Base-by-base conservation (phyloP, 2,329 filamentous ascomycete species). In the Cladosporium austrohemisphaericum region DNA sequence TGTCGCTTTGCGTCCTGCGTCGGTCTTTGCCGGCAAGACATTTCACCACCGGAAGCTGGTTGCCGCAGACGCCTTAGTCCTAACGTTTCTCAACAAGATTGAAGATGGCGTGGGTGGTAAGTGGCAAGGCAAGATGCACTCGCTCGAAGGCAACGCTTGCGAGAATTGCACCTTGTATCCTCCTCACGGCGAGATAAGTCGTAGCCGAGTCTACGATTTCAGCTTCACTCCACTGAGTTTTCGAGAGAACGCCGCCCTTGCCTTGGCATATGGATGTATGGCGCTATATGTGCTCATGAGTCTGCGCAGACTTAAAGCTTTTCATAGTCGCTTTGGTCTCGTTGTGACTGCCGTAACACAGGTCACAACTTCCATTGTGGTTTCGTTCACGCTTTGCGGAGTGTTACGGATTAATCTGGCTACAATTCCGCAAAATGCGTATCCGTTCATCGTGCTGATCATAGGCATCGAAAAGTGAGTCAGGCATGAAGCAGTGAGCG, bases 1-100 rank as follows among this genome's bases (percentile, higher is more conserved):
- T 62, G 74, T 89, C 35, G 88, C 85, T 0, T 70, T 92, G 22
- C 79, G 86, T 8, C 86, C 88, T 60, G 87, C 85, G 2, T 88
- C 87, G 45, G 86, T 91, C 14, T 89, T 92, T 57, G 88, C 86
- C 51, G 87, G 87, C n/a, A 90, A 91, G 62, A 76, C 77, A 3
- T 91, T 89, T 56, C 77, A 83, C 50, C 80, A 86, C 50, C 77
- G 80, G 9, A 77, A 74, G 45, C 74, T 92, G 2, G 72, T 83
- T 19, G 85, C 85, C 4, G 86, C 85, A 1, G 87, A 92, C 69
- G 85, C 87, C 2, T 73, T 92, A 4, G 86, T 92, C 48, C 83
- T 92, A 52, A 90, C 86, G 5, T 69, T 92, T 5, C 77, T 91
- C 52, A 84, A 90, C 61, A 78, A 78, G 29, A 75, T 78, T 26